Conservation (phyloP, 1,284 basidiomycete genomes). For the Fomitiporia mediterranea region DNA sequence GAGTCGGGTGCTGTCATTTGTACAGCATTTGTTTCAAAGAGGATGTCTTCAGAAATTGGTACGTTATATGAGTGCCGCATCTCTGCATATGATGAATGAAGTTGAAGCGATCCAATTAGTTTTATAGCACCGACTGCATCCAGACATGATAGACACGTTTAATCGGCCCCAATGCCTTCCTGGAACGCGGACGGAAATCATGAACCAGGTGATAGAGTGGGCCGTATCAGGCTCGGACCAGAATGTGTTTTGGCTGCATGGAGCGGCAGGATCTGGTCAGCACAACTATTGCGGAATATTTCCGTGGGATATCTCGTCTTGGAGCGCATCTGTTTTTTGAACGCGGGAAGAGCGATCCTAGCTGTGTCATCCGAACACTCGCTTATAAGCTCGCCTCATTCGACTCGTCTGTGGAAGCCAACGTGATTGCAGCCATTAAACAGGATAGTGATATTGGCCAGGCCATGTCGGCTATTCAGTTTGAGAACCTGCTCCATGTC, state of each 20-base stretch:
- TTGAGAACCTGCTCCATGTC: background rate
- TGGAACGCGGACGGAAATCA: background rate
- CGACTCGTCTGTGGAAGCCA: constrained; percentile 10
- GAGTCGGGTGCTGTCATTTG: too few relatives aligned
- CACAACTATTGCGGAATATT: constrained; percentile 11
- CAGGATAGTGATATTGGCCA: background rate
- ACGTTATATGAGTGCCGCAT: too few relatives aligned
- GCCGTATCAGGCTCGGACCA: background rate
- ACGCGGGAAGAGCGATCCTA: constrained; percentile 19
- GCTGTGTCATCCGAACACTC: constrained; percentile 22
- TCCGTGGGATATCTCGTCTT: background rate
- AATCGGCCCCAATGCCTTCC: constrained; percentile 5
- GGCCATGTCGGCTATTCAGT: background rate
- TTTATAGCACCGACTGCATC: background rate
- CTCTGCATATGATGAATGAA: too few relatives aligned
- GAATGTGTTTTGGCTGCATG: constrained; percentile 24
- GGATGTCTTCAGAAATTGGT: too few relatives aligned
- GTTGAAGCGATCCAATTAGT: background rate
- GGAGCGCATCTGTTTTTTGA: constrained; percentile 21
- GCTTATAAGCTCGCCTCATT: constrained; percentile 21
- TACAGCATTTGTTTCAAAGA: too few relatives aligned
- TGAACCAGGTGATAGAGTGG: background rate
- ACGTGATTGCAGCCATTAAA: background rate
- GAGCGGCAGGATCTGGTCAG: constrained; percentile 31
- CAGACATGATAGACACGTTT: background rate